phyloP scores from a whole-genome alignment of 2,329 filamentous ascomycete species.

The Phyllosticta paracitricarpa region DNA sequence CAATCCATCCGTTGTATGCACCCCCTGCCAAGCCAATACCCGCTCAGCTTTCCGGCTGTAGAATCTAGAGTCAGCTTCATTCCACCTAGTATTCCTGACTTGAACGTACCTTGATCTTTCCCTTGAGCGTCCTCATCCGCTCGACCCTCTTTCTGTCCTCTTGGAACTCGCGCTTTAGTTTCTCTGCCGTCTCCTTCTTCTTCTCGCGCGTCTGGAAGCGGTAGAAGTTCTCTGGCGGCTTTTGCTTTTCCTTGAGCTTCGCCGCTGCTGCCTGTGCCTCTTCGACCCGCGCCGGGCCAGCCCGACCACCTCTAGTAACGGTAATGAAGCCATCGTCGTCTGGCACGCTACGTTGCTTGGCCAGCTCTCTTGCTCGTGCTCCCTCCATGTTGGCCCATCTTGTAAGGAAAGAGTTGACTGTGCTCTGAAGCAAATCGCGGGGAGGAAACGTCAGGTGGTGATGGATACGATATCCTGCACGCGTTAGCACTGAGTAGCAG shows the following conservation, averaged over 20 bases:
- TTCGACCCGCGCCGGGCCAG: constrained; percentile 62
- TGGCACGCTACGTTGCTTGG: constrained; percentile 62
- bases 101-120: constrained; percentile 11
- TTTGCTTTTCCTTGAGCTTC: constrained; percentile 49
- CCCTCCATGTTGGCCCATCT: constrained; percentile 61
- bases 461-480: constrained; percentile 50
- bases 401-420: constrained; percentile 78
- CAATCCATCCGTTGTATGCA: neutral
- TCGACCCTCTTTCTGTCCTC: constrained; percentile 63
- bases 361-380: constrained; percentile 51
- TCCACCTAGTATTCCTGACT: neutral
- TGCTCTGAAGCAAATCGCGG: constrained; percentile 53
- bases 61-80: neutral
- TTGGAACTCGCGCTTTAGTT: constrained; percentile 62
- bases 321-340: constrained; percentile 96
- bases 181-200: constrained; percentile 63
- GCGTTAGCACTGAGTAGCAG: neutral
- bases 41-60: constrained; percentile 8
- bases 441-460: constrained; percentile 62
- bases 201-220: constrained; percentile 73
- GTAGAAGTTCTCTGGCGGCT: constrained; percentile 64
- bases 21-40: neutral
- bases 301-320: constrained; percentile 66
- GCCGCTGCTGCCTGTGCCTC: constrained; percentile 54
- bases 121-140: constrained; percentile 57